A percentile compares a stretch with the other conserved stretches of the same genome.
Conservation (phyloP, 2,329 filamentous ascomycete species). For the Pseudogymnoascus sp. region DNA sequence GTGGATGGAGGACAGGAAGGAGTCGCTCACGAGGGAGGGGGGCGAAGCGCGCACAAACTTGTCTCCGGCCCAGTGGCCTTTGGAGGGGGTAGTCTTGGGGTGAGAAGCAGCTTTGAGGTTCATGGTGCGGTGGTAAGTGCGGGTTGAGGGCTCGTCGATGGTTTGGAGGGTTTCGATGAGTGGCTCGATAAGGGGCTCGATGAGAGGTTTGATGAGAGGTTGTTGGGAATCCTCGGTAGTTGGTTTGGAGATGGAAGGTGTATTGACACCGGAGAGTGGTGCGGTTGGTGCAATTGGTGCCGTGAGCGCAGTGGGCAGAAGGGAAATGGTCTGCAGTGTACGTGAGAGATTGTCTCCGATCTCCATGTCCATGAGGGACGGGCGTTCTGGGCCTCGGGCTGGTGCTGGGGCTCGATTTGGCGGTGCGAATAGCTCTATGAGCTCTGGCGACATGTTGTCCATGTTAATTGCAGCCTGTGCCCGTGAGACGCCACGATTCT, state of each 20-base stretch:
- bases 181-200: background rate
- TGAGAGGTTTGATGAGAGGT: background rate
- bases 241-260: background rate
- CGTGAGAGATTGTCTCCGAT: background rate
- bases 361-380: background rate
- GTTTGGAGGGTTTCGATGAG: background rate
- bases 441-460: background rate
- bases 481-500: background rate
- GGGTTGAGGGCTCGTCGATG: background rate
- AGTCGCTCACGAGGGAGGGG: background rate
- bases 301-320: background rate
- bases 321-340: background rate
- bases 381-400: no score
- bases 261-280: no score
- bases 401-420: background rate
- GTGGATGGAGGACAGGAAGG: background rate
- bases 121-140: slow-evolving; percentile 1
- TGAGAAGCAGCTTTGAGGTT: background rate
- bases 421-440: background rate
- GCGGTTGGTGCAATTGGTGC: background rate
- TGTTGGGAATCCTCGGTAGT: background rate
- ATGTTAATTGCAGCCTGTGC: background rate
- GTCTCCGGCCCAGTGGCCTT: background rate
- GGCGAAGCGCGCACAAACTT: background rate
- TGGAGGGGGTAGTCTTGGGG: background rate